Percentiles rank a stretch among this genome's conserved stretches.
Evolutionary conservation across 2,329 filamentous ascomycete genomes (phyloP).

Genomic region (Ophiostoma perfectum): DNA sequence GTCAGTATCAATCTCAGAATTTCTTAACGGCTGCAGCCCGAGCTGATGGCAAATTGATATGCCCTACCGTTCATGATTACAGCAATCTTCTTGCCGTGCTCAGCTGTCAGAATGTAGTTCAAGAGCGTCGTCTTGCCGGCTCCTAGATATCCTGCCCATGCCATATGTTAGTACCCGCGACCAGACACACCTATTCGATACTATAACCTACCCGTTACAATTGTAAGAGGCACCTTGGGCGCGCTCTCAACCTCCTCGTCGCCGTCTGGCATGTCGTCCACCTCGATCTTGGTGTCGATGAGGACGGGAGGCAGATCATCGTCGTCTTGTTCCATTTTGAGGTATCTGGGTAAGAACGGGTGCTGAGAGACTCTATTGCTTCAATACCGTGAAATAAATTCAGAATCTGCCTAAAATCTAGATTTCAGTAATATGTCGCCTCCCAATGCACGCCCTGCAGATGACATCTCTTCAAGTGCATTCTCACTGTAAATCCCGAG

Average conservation of each 20-base stretch:
- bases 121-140: slow-evolving; percentile 92
- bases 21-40: background rate
- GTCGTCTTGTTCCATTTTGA: slow-evolving; percentile 43
- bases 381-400: no score
- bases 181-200: background rate
- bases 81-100: slow-evolving; percentile 96
- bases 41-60: background rate
- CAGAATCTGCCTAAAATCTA: no score
- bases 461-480: background rate
- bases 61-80: slow-evolving; percentile 82
- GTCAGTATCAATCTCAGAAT: background rate
- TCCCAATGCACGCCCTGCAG: background rate
- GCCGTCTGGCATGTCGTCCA: slow-evolving; percentile 32
- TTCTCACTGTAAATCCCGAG: background rate
- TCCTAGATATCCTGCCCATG: slow-evolving; percentile 65
- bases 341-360: background rate
- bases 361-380: background rate
- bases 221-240: slow-evolving; percentile 74
- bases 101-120: slow-evolving; percentile 91
- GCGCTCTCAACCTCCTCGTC: slow-evolving; percentile 43
- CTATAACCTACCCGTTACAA: slow-evolving; percentile 60
- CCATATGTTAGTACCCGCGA: no score
- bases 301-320: slow-evolving; percentile 60
- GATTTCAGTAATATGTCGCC: background rate
- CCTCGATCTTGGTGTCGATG: slow-evolving; percentile 40